Percentiles rank a stretch among this genome's conserved stretches.
These are phyloP conservation scores for Eragrostis nindensis DNA, from an alignment of 176 grass and related monocot species.

Conservation along the genomic window DNA sequence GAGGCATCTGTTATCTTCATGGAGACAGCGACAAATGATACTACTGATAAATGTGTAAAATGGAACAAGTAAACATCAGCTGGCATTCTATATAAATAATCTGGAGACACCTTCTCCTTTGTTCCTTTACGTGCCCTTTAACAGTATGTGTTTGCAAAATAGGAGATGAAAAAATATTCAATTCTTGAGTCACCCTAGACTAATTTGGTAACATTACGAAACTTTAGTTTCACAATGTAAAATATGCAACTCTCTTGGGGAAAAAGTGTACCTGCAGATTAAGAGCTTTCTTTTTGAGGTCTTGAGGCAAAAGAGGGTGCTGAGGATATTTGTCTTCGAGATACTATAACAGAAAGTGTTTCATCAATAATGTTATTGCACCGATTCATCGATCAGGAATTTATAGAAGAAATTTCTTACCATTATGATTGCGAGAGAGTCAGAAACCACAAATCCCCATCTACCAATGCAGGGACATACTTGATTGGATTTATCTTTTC, in stretches of 20 bases:
- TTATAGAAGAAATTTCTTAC: conserved; percentile 38
- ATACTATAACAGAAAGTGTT: conserved; percentile 57
- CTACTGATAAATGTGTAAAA: not conserved
- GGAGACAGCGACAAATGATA: not conserved
- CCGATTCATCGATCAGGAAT: not conserved
- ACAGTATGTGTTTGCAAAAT: conserved; percentile 1
- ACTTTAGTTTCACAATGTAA: not conserved
- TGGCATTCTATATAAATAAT: not conserved
- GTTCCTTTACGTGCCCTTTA: not conserved
- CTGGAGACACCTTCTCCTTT: not conserved
- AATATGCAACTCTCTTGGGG: not conserved
- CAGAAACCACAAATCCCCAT: conserved; percentile 69
- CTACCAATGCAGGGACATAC: conserved; percentile 78
- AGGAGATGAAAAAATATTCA: not conserved
- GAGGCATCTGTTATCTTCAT: not conserved
- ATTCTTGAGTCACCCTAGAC: not conserved
- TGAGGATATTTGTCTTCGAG: conserved; percentile 91
- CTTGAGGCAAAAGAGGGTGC: conserved; percentile 66
- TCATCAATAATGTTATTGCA: not conserved
- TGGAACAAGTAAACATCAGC: not conserved
- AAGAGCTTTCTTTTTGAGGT: conserved; percentile 76
- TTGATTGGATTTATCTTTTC: conserved; percentile 90
- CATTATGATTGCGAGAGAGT: conserved; percentile 85
- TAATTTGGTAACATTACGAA: not conserved
- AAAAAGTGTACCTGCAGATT: conserved; percentile 75